Evolutionary conservation across 2,329 filamentous ascomycete species (phyloP), one percentile per base, ranked within the genome.

Genomic region (Colletotrichum eleusines): DNA sequence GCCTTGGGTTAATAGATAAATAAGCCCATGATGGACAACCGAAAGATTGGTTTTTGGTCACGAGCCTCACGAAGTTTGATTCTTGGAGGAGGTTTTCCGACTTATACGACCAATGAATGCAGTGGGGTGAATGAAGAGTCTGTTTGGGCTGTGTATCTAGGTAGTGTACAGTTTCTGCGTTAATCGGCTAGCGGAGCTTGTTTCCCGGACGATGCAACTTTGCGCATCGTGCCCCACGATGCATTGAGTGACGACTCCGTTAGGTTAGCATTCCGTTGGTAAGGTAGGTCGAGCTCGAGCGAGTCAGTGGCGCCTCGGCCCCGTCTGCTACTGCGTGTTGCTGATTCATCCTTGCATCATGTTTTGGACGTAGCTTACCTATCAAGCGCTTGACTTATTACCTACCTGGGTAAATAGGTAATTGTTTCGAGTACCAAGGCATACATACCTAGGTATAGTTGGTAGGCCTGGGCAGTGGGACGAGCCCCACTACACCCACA

Each of bases 321-420:
- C 66, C 61, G 64, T 59, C 44, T 46, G 31, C 23, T 46, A 40
- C 46, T 71, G 59, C 59, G 53, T 59, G 69, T 51, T 69, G 69
- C 69, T 71, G 64, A 69, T 68, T 71, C 63, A 71, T 61, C 51
- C n/a, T 53, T 57, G 35, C 57, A 57, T 58, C 44, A 68, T 63
- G 57, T 57, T 31, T 58, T 53, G 35, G 35, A 35, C 18, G 51
- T 33, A 68, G 64, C 68, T 71, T 63, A 71, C 38, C 38, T 40
- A 18, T 4, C 14, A 40, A 40, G 18, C 31, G 51, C 64, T 68
- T 59, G 50, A 59, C 64, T 68, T 51, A 63, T 51, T 63, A 63
- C 63, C 63, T 26, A 57, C 16, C 38, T 40, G 18, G 14, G 38
- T 5, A 42, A 6, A 4, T 40, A 40, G 38, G 38, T 40, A 38